These are phyloP conservation scores for Pyrus hybrid DNA, from an alignment of 331 rosid species.

Conservation along the genomic window DNA sequence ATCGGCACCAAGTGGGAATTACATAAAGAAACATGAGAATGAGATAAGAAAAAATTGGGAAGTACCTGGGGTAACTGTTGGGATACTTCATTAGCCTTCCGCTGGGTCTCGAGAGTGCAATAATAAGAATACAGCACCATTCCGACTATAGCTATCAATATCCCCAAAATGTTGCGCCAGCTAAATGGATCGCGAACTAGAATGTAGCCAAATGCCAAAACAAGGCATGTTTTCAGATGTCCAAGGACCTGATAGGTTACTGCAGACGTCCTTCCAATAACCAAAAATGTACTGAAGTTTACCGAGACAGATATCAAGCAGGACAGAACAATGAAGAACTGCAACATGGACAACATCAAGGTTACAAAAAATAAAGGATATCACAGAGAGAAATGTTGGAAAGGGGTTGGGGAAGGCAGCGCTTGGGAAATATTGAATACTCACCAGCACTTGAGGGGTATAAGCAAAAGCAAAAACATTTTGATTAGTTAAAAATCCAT, in stretches of 20 bases:
- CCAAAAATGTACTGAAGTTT: slow-evolving; percentile 94
- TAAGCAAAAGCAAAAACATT: slow-evolving; percentile 79
- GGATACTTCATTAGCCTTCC: slow-evolving; percentile 52
- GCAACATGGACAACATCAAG: slow-evolving; percentile 19
- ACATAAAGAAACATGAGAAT: not conserved
- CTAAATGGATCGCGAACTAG: slow-evolving; percentile 82
- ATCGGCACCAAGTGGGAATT: not conserved
- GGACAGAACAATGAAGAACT: slow-evolving; percentile 82
- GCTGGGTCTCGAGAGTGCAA: slow-evolving; percentile 61
- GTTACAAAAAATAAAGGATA: not conserved
- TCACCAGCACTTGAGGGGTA: slow-evolving; percentile 79
- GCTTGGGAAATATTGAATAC: slow-evolving; percentile 8
- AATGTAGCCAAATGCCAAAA: slow-evolving; percentile 79
- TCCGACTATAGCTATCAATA: slow-evolving; percentile 75
- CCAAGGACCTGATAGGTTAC: slow-evolving; percentile 98
- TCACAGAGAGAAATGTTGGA: not conserved
- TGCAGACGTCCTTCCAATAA: slow-evolving; percentile 91
- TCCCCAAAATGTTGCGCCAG: slow-evolving; percentile 88
- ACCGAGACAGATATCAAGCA: slow-evolving; percentile 87
- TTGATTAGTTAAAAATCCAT: slow-evolving; percentile 59
- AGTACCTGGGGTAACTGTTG: slow-evolving; percentile 48
- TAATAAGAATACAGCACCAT: slow-evolving; percentile 78
- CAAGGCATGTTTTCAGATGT: slow-evolving; percentile 92
- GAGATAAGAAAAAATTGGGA: not conserved
- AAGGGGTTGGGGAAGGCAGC: not conserved